Conservation (phyloP, 2,329 filamentous ascomycete species). For the Biscogniauxia mediterranea region DNA sequence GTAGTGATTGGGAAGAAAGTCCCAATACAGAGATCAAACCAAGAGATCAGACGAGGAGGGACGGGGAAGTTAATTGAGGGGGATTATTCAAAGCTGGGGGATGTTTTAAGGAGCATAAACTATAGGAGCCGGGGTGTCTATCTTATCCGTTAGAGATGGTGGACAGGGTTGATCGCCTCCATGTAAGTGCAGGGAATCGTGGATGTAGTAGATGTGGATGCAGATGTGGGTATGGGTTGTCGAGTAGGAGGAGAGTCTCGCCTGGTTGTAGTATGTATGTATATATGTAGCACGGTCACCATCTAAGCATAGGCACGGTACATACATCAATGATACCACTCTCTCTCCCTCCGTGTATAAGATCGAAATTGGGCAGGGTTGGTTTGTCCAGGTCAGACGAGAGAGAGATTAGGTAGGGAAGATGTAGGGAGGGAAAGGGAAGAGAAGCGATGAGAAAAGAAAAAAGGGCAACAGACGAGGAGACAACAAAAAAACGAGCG, state of each 20-base stretch:
- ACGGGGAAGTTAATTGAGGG: conserved; percentile 13
- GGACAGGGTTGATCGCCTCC: neutral
- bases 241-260: no score
- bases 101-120: conserved; percentile 20
- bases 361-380: no score
- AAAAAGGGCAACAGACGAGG: neutral
- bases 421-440: neutral
- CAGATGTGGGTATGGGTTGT: conserved; percentile 1
- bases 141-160: conserved; percentile 3
- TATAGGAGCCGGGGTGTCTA: conserved; percentile 3
- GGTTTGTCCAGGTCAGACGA: no score
- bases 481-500: neutral
- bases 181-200: conserved; percentile 10
- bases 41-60: conserved; percentile 12
- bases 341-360: no score
- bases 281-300: no score
- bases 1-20: conserved; percentile 18
- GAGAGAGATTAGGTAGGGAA: neutral
- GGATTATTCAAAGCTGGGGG: conserved; percentile 19
- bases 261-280: no score
- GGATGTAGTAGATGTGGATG: conserved; percentile 6
- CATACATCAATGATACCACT: no score
- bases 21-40: conserved; percentile 28
- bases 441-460: neutral
- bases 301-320: no score